These are phyloP conservation scores for Cercospora nicotianae DNA, from an alignment of 2,329 filamentous ascomycete genomes.

Conservation along the genomic window DNA sequence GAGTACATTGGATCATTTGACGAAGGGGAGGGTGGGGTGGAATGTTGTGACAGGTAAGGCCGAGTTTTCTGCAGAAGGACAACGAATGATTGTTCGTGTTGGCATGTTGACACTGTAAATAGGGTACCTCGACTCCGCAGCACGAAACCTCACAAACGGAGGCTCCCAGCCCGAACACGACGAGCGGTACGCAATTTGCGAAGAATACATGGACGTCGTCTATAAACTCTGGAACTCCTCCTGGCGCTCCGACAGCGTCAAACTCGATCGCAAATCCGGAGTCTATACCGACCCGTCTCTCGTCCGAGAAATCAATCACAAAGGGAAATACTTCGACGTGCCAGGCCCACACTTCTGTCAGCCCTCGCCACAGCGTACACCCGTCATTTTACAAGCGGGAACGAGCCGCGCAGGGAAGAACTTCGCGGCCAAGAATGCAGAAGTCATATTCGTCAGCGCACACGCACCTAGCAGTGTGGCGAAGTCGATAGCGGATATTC, in stretches of 20 bases:
- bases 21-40: conserved; percentile 45
- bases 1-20: conserved; percentile 66
- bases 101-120: neutral
- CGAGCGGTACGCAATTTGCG: conserved; percentile 63
- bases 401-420: conserved; percentile 64
- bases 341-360: conserved; percentile 67
- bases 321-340: conserved; percentile 63
- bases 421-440: conserved; percentile 69
- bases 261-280: conserved; percentile 58
- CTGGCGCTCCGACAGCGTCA: conserved; percentile 66
- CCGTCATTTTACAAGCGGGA: conserved; percentile 68
- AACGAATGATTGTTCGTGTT: neutral
- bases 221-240: conserved; percentile 65
- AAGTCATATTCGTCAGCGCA: conserved; percentile 68
- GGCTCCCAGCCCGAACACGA: conserved; percentile 63
- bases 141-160: conserved; percentile 59
- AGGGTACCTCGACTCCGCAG: conserved; percentile 66
- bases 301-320: conserved; percentile 66
- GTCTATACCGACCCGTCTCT: conserved; percentile 60
- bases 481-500: conserved; percentile 63
- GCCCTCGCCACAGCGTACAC: conserved; percentile 67
- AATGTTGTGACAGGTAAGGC: conserved; percentile 58
- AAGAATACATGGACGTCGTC: conserved; percentile 64
- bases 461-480: conserved; percentile 63
- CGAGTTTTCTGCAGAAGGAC: neutral